These are phyloP conservation scores for Rhodocollybia butyracea DNA, from an alignment of 768 basidiomycete species.

Conservation along the genomic window DNA sequence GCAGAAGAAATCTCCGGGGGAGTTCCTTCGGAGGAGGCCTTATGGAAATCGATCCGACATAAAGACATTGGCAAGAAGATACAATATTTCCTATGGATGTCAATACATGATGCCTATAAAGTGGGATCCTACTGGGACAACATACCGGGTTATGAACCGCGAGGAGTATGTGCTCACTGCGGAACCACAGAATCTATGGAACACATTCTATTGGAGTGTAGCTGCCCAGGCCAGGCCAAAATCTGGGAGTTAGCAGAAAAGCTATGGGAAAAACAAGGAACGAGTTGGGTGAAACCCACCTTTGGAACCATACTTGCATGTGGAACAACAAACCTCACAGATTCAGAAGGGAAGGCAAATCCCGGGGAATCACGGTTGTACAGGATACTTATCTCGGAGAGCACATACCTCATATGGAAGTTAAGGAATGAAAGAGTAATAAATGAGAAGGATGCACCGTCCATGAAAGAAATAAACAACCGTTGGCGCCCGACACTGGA, in stretches of 20 bases:
- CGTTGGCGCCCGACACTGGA: no score
- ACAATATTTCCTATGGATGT: conserved; percentile 14
- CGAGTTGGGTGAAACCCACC: conserved; percentile 9
- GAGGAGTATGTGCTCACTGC: conserved; percentile 5
- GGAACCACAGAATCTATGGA: conserved; percentile 19
- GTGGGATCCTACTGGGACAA: background rate
- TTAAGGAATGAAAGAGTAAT: conserved; percentile 24
- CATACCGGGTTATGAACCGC: background rate
- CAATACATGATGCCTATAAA: conserved; percentile 6
- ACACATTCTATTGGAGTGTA: conserved; percentile 27
- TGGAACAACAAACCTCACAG: background rate
- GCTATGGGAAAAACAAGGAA: conserved; percentile 16
- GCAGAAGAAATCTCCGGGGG: background rate
- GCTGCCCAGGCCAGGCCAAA: conserved; percentile 14
- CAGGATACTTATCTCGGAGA: conserved; percentile 24
- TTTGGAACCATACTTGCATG: conserved; percentile 18
- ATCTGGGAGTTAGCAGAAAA: conserved; percentile 20
- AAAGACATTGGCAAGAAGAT: conserved; percentile 9
- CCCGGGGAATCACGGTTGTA: conserved; percentile 14
- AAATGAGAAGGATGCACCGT: background rate
- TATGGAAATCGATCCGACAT: conserved; percentile 11
- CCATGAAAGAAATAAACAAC: no score
- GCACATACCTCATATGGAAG: conserved; percentile 26
- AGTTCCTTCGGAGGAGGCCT: background rate
- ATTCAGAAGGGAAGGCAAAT: background rate